Percentiles rank a stretch among this genome's conserved stretches.
Evolutionary conservation across 495 filamentous ascomycete genomes (phyloP).

Genomic region (Echria macrotheca): DNA sequence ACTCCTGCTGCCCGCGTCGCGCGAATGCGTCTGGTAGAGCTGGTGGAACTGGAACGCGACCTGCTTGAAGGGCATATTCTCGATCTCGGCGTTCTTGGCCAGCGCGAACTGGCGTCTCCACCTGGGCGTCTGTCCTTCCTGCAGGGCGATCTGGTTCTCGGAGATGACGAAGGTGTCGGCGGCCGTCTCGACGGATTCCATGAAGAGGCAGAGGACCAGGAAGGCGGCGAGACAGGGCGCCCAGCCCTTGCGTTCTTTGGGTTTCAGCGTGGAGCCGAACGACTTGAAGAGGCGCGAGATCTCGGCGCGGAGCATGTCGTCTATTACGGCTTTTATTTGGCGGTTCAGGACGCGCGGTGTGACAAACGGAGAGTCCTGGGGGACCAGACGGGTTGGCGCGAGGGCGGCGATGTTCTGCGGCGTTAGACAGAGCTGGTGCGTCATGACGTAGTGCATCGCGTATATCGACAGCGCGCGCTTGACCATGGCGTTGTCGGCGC

Average conservation of each 20-base stretch:
- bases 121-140: conserved; percentile 21
- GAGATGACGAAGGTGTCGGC: conserved; percentile 45
- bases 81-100: conserved; percentile 37
- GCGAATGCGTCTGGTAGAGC: conserved; percentile 45
- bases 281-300: conserved; percentile 40
- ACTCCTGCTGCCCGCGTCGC: conserved; percentile 35
- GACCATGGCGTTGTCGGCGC: conserved; percentile 36
- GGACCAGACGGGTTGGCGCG: conserved; percentile 25
- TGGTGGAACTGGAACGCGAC: conserved; percentile 50
- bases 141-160: conserved; percentile 41
- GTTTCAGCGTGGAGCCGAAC: conserved; percentile 44
- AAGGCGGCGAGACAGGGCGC: conserved; percentile 48
- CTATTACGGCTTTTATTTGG: conserved; percentile 47
- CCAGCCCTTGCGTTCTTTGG: conserved; percentile 44
- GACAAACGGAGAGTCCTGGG: conserved; percentile 33
- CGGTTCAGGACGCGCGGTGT: conserved; percentile 48
- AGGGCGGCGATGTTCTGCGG: conserved; percentile 31
- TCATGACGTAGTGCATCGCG: conserved; percentile 48
- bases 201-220: conserved; percentile 46
- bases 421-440: conserved; percentile 42
- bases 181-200: conserved; percentile 46
- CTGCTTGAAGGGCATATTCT: conserved; percentile 48
- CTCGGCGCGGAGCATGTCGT: conserved; percentile 42
- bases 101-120: conserved; percentile 38
- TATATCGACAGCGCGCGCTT: conserved; percentile 43